These are phyloP conservation scores for Puccinia coronata DNA, from an alignment of 1,284 basidiomycete genomes.

Conservation along the genomic window DNA sequence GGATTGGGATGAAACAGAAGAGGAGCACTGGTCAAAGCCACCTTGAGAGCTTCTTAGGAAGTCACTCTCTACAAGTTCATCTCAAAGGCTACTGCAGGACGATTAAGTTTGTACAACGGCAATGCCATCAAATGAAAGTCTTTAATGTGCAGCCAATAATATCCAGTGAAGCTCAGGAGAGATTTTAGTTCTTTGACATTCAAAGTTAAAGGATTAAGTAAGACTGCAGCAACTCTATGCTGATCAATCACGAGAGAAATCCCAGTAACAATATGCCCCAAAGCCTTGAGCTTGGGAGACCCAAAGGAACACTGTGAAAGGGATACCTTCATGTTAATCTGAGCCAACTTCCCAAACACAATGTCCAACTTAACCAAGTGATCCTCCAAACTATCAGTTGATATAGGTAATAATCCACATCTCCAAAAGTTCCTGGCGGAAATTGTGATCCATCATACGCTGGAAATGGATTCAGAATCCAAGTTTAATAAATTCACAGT, in stretches of 20 bases:
- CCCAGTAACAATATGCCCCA: neutral
- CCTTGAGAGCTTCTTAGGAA: neutral
- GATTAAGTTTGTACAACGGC: neutral
- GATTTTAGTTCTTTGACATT: neutral
- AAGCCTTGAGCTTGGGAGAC: neutral
- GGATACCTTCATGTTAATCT: constrained; percentile 24
- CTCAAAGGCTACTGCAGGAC: neutral
- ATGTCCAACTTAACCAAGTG: neutral
- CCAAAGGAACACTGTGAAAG: neutral
- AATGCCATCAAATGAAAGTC: neutral
- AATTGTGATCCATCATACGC: constrained; percentile 5
- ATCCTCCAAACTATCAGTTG: neutral
- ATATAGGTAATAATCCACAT: constrained; percentile 11
- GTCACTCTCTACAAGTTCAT: constrained; percentile 11
- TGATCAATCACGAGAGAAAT: neutral
- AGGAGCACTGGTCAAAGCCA: neutral
- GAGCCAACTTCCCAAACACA: neutral
- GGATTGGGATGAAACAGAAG: constrained; percentile 1
- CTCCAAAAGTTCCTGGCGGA: neutral
- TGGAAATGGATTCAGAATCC: too few relatives aligned
- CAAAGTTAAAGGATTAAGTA: neutral
- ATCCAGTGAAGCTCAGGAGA: constrained; percentile 22
- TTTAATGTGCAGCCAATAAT: constrained; percentile 16
- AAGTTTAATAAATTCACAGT: too few relatives aligned
- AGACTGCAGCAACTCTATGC: constrained; percentile 13